Evolutionary conservation across 257 asterid species (phyloP).

Genomic region (Nicotiana otophora): DNA sequence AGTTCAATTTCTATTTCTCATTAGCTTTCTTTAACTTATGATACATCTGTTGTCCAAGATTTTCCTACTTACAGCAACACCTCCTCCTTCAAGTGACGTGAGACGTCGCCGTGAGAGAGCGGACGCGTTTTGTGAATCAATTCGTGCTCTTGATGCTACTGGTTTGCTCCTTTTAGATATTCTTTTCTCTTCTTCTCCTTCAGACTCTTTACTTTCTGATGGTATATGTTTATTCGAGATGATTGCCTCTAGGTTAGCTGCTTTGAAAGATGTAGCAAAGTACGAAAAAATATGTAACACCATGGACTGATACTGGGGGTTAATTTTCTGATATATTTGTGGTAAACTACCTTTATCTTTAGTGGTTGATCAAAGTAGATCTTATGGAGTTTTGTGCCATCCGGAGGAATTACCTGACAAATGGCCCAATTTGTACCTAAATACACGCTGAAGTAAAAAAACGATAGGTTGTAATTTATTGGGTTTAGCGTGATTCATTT

Average conservation of each 20-base stretch:
- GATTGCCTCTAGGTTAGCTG: not conserved
- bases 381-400: not conserved
- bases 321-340: not conserved
- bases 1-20: not conserved
- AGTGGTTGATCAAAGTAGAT: not conserved
- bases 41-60: conserved; percentile 92
- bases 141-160: conserved; percentile 98
- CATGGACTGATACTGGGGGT: not conserved
- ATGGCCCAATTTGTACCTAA: not conserved
- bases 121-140: conserved; percentile 90
- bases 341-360: not conserved
- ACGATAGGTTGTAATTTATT: not conserved
- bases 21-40: conserved; percentile 41
- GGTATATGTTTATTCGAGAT: not conserved
- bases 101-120: conserved; percentile 72
- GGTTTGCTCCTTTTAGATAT: conserved; percentile 41
- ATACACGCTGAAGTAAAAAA: not conserved
- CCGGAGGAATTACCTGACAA: not conserved
- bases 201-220: not conserved
- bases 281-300: not conserved
- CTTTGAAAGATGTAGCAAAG: not conserved
- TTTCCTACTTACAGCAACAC: conserved; percentile 64
- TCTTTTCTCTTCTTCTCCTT: conserved; percentile 3
- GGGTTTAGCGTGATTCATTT: not conserved
- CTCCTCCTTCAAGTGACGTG: conserved; percentile 65